Evolutionary conservation across 2,329 filamentous ascomycete genomes (phyloP).

Genomic region (Neocatenulostroma microsporum): DNA sequence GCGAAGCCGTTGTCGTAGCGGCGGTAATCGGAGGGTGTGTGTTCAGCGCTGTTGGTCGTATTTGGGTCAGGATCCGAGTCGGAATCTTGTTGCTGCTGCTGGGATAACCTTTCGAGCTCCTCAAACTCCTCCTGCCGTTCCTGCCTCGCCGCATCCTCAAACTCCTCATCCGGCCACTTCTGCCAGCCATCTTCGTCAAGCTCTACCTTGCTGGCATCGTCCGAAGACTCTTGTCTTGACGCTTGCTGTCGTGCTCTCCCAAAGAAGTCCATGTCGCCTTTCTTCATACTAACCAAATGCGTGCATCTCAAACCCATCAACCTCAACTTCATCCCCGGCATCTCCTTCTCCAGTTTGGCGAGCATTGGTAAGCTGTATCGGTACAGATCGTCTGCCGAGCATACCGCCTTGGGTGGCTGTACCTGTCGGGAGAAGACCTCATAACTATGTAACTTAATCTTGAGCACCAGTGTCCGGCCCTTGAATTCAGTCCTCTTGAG

Average conservation of each 20-base stretch:
- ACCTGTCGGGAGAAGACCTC: conserved; percentile 82
- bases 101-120: conserved; percentile 52
- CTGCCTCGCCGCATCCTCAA: conserved; percentile 54
- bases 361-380: conserved; percentile 75
- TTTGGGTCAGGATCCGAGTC: not conserved
- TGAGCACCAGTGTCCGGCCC: conserved; percentile 82
- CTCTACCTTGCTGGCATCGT: conserved; percentile 16
- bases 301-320: conserved; percentile 87
- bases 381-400: conserved; percentile 72
- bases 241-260: conserved; percentile 39
- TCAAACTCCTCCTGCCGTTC: conserved; percentile 55
- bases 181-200: conserved; percentile 54
- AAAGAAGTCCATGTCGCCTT: conserved; percentile 72
- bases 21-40: conserved; percentile 18
- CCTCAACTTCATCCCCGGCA: conserved; percentile 68
- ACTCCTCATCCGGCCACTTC: conserved; percentile 59
- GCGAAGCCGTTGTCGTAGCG: conserved; percentile 28
- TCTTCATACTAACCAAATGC: conserved; percentile 78
- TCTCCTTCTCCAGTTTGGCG: conserved; percentile 72
- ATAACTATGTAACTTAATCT: conserved; percentile 90
- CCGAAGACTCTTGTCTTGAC: conserved; percentile 31
- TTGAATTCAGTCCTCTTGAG: conserved; percentile 72
- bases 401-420: conserved; percentile 64
- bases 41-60: conserved; percentile 7
- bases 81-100: not conserved